These are phyloP conservation scores for Phaeosphaeriaceae sp. DNA, from an alignment of 2,329 filamentous ascomycete species.

Conservation along the genomic window DNA sequence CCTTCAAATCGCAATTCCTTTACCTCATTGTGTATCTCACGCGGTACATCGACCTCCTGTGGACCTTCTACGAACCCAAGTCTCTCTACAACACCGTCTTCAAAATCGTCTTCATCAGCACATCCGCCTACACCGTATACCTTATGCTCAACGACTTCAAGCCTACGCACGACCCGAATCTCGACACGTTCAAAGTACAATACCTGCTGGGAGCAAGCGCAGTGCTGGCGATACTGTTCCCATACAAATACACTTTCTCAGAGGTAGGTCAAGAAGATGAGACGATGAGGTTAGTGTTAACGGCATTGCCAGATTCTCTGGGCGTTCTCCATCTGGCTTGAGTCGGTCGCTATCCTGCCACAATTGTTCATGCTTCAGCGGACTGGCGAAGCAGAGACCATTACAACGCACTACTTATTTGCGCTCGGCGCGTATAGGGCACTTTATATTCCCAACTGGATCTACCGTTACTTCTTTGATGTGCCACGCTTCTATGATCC, in stretches of 20 bases:
- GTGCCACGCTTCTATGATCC: slow-evolving; percentile 73
- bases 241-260: slow-evolving; percentile 79
- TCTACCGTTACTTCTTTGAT: slow-evolving; percentile 86
- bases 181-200: slow-evolving; percentile 96
- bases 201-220: slow-evolving; percentile 86
- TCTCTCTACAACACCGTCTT: slow-evolving; percentile 88
- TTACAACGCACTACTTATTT: slow-evolving; percentile 97
- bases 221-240: slow-evolving; percentile 80
- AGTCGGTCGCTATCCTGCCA: slow-evolving; percentile 93
- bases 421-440: slow-evolving; percentile 90
- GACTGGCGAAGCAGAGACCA: slow-evolving; percentile 98
- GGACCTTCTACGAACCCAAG: slow-evolving; percentile 74
- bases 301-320: slow-evolving; percentile 75
- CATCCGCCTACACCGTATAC: slow-evolving; percentile 93
- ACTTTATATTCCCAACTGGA: slow-evolving; percentile 98
- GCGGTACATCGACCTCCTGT: slow-evolving; percentile 90
- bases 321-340: slow-evolving; percentile 98
- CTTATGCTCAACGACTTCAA: slow-evolving; percentile 98
- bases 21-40: slow-evolving; percentile 95
- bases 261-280: slow-evolving; percentile 57
- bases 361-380: slow-evolving; percentile 98
- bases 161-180: slow-evolving; percentile 94
- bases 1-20: slow-evolving; percentile 96
- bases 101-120: slow-evolving; percentile 92
- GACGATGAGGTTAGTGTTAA: slow-evolving; percentile 12